Percentiles rank a stretch among this genome's conserved stretches.
Conservation (phyloP, 2,329 filamentous ascomycete genomes). For the Passalora sequoiae region DNA sequence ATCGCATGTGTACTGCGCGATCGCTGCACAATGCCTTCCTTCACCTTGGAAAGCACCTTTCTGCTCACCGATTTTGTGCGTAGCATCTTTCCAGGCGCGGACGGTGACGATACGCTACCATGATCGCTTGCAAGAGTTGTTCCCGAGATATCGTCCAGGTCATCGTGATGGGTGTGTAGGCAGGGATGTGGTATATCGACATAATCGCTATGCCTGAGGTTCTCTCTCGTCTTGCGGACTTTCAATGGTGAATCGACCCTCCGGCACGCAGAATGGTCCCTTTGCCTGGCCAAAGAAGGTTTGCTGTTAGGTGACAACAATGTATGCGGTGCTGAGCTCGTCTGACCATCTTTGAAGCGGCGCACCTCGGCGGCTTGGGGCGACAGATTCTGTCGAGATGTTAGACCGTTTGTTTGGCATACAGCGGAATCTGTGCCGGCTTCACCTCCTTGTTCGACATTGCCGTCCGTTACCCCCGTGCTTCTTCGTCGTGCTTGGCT, state of each 20-base stretch:
- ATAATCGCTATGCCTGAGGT: constrained; percentile 25
- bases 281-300: constrained; percentile 27
- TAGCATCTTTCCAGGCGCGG: constrained; percentile 16
- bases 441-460: constrained; percentile 31
- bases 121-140: constrained; percentile 12
- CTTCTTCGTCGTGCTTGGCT: neutral
- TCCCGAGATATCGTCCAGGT: constrained; percentile 10
- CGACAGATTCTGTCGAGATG: constrained; percentile 25
- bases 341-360: constrained; percentile 7
- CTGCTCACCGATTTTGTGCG: constrained; percentile 33
- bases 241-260: constrained; percentile 28
- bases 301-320: constrained; percentile 29
- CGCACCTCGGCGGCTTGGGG: constrained; percentile 12
- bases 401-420: too few relatives aligned
- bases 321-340: constrained; percentile 18
- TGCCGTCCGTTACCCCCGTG: too few relatives aligned
- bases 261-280: constrained; percentile 32
- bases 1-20: constrained; percentile 28
- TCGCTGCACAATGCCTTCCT: constrained; percentile 29
- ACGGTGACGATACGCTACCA: neutral
- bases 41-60: constrained; percentile 34
- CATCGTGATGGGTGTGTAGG: constrained; percentile 5
- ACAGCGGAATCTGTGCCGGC: too few relatives aligned
- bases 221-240: constrained; percentile 35
- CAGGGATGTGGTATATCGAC: constrained; percentile 27